Conservation (phyloP, 148 eudicot species). For the Arctostaphylos glauca region DNA sequence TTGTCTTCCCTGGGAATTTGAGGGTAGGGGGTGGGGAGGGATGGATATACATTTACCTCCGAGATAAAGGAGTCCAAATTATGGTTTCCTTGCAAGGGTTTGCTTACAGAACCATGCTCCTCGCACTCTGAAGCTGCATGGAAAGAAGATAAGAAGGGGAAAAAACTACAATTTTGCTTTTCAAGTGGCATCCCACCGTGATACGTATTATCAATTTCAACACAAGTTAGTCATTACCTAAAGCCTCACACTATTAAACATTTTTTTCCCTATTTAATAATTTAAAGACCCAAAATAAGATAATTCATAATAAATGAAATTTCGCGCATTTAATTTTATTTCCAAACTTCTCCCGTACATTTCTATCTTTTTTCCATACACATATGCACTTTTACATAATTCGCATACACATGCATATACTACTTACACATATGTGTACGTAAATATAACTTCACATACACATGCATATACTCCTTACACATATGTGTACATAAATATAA, state of each 20-base stretch:
- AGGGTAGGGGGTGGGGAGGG: neutral
- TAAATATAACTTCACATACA: no score
- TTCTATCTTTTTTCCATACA: no score
- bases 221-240: neutral
- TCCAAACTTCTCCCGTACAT: no score
- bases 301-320: no score
- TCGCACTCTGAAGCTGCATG: conserved; percentile 20
- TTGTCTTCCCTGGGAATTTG: neutral
- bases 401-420: no score
- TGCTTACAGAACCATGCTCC: conserved; percentile 15
- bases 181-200: neutral
- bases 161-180: neutral
- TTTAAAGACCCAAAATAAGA: no score
- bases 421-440: no score
- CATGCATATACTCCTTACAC: no score
- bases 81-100: conserved; percentile 11
- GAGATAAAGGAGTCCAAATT: conserved; percentile 15
- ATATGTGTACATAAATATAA: no score
- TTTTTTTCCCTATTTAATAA: neutral
- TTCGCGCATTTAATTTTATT: no score
- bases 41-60: conserved; percentile 32
- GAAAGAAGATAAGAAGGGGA: neutral
- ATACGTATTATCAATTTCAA: neutral
- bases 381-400: no score
- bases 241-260: neutral